phyloP scores from a whole-genome alignment of 495 filamentous ascomycete genomes.

The Apodospora peruviana region DNA sequence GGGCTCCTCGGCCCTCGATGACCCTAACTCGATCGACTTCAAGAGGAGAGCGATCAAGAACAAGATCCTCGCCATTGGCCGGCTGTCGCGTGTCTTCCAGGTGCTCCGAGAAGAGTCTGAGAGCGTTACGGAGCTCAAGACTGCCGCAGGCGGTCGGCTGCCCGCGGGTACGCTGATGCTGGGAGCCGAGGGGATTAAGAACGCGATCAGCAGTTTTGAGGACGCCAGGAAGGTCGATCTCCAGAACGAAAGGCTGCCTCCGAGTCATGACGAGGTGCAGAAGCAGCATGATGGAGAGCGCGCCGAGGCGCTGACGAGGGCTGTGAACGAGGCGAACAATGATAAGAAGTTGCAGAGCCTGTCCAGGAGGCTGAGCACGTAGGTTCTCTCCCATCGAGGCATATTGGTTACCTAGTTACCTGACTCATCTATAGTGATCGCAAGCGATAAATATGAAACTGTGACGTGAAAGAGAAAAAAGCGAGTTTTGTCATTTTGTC shows the following conservation, averaged over 20 bases:
- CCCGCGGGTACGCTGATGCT: conserved; percentile 97
- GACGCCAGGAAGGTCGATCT: conserved; percentile 97
- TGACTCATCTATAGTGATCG: conserved; percentile 13
- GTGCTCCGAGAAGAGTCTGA: conserved; percentile 97
- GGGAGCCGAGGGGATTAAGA: conserved; percentile 96
- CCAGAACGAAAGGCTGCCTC: conserved; percentile 91
- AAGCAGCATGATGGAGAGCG: conserved; percentile 73
- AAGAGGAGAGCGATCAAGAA: conserved; percentile 97
- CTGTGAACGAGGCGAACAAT: conserved; percentile 81
- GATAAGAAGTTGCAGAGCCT: conserved; percentile 78
- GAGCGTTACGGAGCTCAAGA: conserved; percentile 94
- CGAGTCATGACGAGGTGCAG: conserved; percentile 84
- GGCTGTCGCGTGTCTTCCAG: conserved; percentile 96
- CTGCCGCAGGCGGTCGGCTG: conserved; percentile 85
- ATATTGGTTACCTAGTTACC: background rate
- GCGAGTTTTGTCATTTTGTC: no score
- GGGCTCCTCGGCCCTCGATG: conserved; percentile 45
- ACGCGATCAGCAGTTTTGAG: conserved; percentile 95
- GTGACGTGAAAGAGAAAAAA: no score
- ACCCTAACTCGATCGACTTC: conserved; percentile 80
- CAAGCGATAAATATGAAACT: conserved; percentile 22
- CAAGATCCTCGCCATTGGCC: conserved; percentile 97
- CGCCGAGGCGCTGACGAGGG: conserved; percentile 75
- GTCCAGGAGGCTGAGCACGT: conserved; percentile 93
- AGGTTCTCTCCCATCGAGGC: conserved; percentile 51